A percentile compares a stretch with the other conserved stretches of the same genome.
phyloP scores from a whole-genome alignment of 1,284 basidiomycete species.

The Cystobasidiaceae sp. region DNA sequence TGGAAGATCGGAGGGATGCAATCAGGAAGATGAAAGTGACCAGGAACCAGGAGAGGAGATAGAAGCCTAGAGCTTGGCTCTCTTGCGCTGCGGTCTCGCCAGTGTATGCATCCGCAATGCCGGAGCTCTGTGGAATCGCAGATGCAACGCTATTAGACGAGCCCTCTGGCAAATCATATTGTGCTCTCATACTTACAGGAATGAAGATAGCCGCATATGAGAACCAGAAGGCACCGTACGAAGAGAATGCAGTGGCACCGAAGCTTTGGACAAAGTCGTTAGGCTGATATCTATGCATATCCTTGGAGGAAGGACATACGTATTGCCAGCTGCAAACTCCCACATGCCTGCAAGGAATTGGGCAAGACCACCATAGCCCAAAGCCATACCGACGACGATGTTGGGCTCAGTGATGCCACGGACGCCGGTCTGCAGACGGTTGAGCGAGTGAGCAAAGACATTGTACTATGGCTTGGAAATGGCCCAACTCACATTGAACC shows the following conservation, averaged over 20 bases:
- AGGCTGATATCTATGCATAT: not conserved
- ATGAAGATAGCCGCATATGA: slow-evolving; percentile 51
- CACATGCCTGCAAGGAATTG: slow-evolving; percentile 57
- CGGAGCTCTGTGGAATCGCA: slow-evolving; percentile 52
- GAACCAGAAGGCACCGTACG: slow-evolving; percentile 72
- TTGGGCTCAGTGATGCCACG: slow-evolving; percentile 54
- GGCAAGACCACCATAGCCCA: slow-evolving; percentile 62
- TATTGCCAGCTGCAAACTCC: slow-evolving; percentile 43
- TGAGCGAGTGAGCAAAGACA: slow-evolving; percentile 46
- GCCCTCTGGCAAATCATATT: slow-evolving; percentile 42
- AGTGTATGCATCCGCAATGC: slow-evolving; percentile 49
- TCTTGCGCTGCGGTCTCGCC: not conserved
- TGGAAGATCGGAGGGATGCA: slow-evolving; percentile 60
- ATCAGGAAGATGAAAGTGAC: slow-evolving; percentile 53
- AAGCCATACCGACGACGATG: slow-evolving; percentile 74
- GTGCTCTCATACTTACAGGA: slow-evolving; percentile 43
- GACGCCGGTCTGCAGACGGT: not conserved
- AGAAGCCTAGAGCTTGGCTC: not conserved
- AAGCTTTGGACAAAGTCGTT: slow-evolving; percentile 63
- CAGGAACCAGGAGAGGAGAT: not conserved
- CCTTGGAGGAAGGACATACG: no score
- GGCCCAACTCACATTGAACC: slow-evolving; percentile 36
- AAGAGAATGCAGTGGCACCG: slow-evolving; percentile 65
- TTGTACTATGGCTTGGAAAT: slow-evolving; percentile 35
- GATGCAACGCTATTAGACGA: slow-evolving; percentile 50